phyloP scores from a whole-genome alignment of 176 grass and related monocot genomes.

The Carex pumila region DNA sequence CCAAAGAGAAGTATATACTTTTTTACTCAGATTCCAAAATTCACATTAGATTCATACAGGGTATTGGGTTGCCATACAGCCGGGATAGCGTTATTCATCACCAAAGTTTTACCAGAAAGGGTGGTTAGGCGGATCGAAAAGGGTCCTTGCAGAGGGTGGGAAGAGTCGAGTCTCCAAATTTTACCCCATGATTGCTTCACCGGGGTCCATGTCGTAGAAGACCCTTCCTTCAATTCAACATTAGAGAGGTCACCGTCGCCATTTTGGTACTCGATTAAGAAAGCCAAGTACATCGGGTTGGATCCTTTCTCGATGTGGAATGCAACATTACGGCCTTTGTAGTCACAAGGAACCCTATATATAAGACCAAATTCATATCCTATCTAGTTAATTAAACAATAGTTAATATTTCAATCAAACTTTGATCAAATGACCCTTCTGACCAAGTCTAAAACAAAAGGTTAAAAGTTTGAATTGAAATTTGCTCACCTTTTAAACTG shows the following conservation, averaged over 20 bases:
- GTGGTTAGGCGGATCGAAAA: slow-evolving; percentile 68
- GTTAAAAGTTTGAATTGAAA: background rate
- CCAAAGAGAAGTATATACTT: background rate
- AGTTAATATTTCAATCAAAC: background rate
- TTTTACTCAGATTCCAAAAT: slow-evolving; percentile 13
- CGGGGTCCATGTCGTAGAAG: slow-evolving; percentile 42
- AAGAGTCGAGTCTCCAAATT: slow-evolving; percentile 66
- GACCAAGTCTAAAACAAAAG: background rate
- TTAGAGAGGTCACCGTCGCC: slow-evolving; percentile 84
- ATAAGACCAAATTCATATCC: background rate
- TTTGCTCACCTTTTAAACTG: slow-evolving; percentile 46
- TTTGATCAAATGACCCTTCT: background rate
- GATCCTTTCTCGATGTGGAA: slow-evolving; percentile 66
- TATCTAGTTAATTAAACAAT: background rate
- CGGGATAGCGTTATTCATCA: slow-evolving; percentile 20
- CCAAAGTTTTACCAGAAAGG: slow-evolving; percentile 8
- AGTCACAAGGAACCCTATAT: slow-evolving; percentile 74
- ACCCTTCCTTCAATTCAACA: slow-evolving; percentile 61
- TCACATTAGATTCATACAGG: slow-evolving; percentile 17
- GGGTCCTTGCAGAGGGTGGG: slow-evolving; percentile 49
- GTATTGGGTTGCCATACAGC: slow-evolving; percentile 15
- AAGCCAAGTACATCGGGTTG: slow-evolving; percentile 56
- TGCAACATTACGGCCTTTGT: slow-evolving; percentile 57
- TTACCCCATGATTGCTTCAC: slow-evolving; percentile 72
- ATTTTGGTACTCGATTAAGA: slow-evolving; percentile 86